phyloP scores from a whole-genome alignment of 2,329 filamentous ascomycete genomes.

The Colletotrichum sp. region DNA sequence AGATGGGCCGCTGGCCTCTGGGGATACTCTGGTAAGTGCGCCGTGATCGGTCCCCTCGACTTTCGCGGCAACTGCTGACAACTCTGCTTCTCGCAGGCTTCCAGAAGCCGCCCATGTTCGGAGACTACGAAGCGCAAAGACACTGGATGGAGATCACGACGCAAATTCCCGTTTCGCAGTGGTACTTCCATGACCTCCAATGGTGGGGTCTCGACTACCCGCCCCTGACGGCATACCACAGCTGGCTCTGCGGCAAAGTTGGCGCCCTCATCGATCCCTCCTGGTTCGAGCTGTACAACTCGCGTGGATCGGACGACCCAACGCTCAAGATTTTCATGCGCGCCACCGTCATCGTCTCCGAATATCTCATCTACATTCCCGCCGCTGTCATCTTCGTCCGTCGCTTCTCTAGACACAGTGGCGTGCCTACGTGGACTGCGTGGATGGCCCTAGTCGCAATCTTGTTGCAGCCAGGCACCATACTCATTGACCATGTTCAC shows the following conservation, averaged over 20 bases:
- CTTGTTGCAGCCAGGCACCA: slow-evolving; percentile 87
- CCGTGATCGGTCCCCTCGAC: neutral
- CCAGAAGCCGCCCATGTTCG: slow-evolving; percentile 85
- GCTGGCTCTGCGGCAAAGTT: slow-evolving; percentile 90
- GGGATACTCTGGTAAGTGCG: slow-evolving; percentile 83
- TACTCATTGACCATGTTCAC: slow-evolving; percentile 92
- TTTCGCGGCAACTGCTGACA: neutral
- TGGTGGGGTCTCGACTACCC: slow-evolving; percentile 99
- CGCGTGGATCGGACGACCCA: slow-evolving; percentile 80
- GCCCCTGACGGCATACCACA: slow-evolving; percentile 96
- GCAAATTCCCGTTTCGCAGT: slow-evolving; percentile 87
- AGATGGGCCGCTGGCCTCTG: slow-evolving; percentile 92
- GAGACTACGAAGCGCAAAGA: slow-evolving; percentile 96
- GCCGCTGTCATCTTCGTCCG: slow-evolving; percentile 86
- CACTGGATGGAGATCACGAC: slow-evolving; percentile 99
- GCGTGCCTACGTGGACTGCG: slow-evolving; percentile 80
- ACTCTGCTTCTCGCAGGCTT: slow-evolving; percentile 59
- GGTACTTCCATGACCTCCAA: slow-evolving; percentile 96
- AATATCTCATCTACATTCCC: slow-evolving; percentile 89
- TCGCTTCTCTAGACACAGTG: slow-evolving; percentile 76
- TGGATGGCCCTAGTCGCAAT: slow-evolving; percentile 88
- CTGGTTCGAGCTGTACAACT: slow-evolving; percentile 88
- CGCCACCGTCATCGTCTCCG: slow-evolving; percentile 86
- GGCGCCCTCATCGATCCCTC: slow-evolving; percentile 77
- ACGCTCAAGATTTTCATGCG: slow-evolving; percentile 94